Evolutionary conservation across 1,284 basidiomycete genomes (phyloP), one percentile per base, ranked within the genome.

Genomic region (Malassezia restricta): DNA sequence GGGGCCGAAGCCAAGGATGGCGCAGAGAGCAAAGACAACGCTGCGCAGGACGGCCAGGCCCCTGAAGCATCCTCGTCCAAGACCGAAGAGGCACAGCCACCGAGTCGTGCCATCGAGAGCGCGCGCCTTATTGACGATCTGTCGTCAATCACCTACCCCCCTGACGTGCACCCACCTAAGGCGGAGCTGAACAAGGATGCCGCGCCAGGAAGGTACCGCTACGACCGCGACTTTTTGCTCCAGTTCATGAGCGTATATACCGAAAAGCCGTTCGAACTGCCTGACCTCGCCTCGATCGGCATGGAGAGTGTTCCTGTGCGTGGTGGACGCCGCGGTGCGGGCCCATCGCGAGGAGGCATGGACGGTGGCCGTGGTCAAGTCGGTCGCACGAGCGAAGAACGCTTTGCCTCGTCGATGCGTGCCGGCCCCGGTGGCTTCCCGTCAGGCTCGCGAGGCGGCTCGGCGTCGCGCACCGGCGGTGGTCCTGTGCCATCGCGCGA

Each of bases 211-310:
- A 92, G 90, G 76, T 95, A 89, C 79, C 83, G 91, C 65, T 98
- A 98, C 75, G 90, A 96, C 75, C 88, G 92, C 44, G 88, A 92
- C 40, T 98, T 98, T 82, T 79, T 98, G 30, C 76, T 99, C 59
- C 94, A 99, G 73, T 99, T 98, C 78, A 94, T 95, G 88, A 77
- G 78, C 37, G 78, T 94, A 51, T 98, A 90, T 79, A 87, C 84
- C 75, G 91, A 95, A 75, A 92, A 90, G 76, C 92, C 94, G 0
- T 86, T 85, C 52, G 80, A 81, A 51, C 82, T 96, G 27, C 89
- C 91, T 32, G 82, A 87, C 57, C 80, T 96, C 43, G 88, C 92
- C 64, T 84, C 85, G 29, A 85, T 98, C 65, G 92, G 92, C 49
- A 82, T 77, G 76, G 69, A 70, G 53, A 56, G 54, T 41, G 62